phyloP scores from a whole-genome alignment of 495 filamentous ascomycete genomes.

The Hyaloscypha finlandica region DNA sequence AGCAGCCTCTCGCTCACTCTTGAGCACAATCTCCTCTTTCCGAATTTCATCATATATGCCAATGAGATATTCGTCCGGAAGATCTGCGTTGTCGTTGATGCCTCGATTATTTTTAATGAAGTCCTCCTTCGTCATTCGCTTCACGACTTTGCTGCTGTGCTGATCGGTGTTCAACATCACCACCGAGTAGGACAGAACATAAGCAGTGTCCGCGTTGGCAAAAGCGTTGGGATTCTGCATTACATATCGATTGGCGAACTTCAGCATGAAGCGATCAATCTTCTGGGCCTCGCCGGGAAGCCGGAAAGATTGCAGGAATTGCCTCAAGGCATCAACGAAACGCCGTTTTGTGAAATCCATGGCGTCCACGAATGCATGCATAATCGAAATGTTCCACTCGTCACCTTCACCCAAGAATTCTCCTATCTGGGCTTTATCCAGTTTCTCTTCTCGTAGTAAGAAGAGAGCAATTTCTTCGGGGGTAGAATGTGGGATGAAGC shows the following conservation, averaged over 20 bases:
- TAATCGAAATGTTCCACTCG: conserved; percentile 86
- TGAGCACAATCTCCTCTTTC: conserved; percentile 89
- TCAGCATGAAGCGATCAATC: conserved; percentile 99
- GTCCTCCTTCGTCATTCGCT: conserved; percentile 91
- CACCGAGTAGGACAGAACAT: conserved; percentile 93
- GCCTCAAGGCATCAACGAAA: conserved; percentile 88
- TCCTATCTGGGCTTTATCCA: conserved; percentile 90
- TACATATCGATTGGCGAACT: conserved; percentile 95
- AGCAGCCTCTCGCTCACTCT: conserved; percentile 85
- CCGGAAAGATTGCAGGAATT: conserved; percentile 93
- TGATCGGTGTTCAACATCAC: conserved; percentile 97
- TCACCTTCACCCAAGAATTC: conserved; percentile 97
- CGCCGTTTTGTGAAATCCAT: conserved; percentile 95
- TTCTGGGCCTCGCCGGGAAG: conserved; percentile 97
- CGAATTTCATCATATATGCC: conserved; percentile 92
- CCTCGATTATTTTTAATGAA: conserved; percentile 99
- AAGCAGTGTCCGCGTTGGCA: conserved; percentile 97
- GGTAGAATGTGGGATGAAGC: conserved; percentile 76
- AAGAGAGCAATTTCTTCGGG: conserved; percentile 87
- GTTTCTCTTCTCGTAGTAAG: conserved; percentile 67
- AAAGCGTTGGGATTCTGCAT: conserved; percentile 96
- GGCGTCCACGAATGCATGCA: conserved; percentile 95
- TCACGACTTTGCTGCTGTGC: conserved; percentile 84
- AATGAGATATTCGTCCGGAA: conserved; percentile 89
- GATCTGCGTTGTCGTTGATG: conserved; percentile 94